phyloP scores from a whole-genome alignment of 2,329 filamentous ascomycete genomes.

The Paecilomyces sp. region DNA sequence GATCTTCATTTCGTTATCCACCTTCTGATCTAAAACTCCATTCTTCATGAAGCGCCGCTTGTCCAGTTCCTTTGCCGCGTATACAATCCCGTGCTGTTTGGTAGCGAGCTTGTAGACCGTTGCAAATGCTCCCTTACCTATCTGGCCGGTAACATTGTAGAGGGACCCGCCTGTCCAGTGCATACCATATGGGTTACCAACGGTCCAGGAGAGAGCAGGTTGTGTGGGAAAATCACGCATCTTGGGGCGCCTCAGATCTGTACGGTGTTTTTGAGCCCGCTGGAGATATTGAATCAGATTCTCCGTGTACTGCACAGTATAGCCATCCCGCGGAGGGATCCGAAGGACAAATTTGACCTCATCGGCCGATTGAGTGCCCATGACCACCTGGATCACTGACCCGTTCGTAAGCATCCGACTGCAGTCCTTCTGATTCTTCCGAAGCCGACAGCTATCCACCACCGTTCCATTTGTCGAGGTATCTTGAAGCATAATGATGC shows the following conservation, averaged over 20 bases:
- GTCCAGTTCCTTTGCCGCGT: constrained; percentile 90
- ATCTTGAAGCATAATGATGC: constrained; percentile 86
- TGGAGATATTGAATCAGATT: constrained; percentile 65
- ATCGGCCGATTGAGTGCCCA: constrained; percentile 40
- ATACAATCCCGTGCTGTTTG: constrained; percentile 74
- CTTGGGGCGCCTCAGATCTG: constrained; percentile 14
- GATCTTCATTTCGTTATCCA: constrained; percentile 95
- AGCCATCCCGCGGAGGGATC: constrained; percentile 68
- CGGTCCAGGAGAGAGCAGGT: constrained; percentile 25
- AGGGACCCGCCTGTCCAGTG: constrained; percentile 70
- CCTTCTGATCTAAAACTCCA: constrained; percentile 78
- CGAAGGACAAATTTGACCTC: constrained; percentile 80
- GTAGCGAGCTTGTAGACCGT: constrained; percentile 85
- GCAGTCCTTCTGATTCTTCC: constrained; percentile 41
- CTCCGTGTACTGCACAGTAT: constrained; percentile 57
- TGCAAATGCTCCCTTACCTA: constrained; percentile 93
- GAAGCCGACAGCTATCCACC: constrained; percentile 67
- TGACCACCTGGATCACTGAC: constrained; percentile 63
- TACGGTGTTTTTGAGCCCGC: constrained; percentile 19
- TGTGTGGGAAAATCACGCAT: constrained; percentile 15
- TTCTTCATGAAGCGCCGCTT: constrained; percentile 93
- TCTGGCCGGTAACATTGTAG: constrained; percentile 74
- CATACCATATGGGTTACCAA: constrained; percentile 54
- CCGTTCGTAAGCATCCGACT: constrained; percentile 64
- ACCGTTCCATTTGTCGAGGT: constrained; percentile 92